phyloP scores from a whole-genome alignment of 2,329 filamentous ascomycete species.

The Mycosphaerella arachidis region DNA sequence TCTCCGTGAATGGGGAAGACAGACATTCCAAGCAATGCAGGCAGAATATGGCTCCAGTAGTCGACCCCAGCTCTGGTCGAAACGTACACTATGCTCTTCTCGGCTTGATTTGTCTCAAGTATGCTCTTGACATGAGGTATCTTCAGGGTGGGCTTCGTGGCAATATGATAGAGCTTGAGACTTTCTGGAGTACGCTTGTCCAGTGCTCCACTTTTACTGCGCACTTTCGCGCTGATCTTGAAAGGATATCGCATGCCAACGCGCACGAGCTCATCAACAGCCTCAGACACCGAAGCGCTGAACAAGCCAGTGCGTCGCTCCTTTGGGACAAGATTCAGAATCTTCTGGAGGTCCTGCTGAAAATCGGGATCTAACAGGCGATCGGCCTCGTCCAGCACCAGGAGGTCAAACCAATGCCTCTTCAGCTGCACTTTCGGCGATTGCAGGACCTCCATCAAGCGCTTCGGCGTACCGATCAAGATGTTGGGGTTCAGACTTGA shows the following conservation, averaged over 20 bases:
- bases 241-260: conserved; percentile 91
- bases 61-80: conserved; percentile 93
- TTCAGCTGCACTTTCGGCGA: conserved; percentile 51
- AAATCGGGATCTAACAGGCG: conserved; percentile 89
- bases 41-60: conserved; percentile 81
- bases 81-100: conserved; percentile 85
- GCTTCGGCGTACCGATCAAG: conserved; percentile 83
- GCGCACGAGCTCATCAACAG: conserved; percentile 85
- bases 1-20: conserved; percentile 87
- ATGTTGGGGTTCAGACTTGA: conserved; percentile 81
- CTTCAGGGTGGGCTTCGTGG: conserved; percentile 73
- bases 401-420: conserved; percentile 64
- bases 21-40: conserved; percentile 63
- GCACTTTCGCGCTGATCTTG: conserved; percentile 90
- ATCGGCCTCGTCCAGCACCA: conserved; percentile 94
- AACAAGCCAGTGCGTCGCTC: conserved; percentile 91
- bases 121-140: conserved; percentile 69
- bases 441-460: conserved; percentile 81
- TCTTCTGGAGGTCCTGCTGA: conserved; percentile 82
- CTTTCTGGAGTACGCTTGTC: conserved; percentile 88
- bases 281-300: conserved; percentile 92
- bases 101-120: conserved; percentile 58
- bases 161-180: conserved; percentile 83
- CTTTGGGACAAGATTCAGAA: conserved; percentile 79
- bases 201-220: conserved; percentile 65